Base-by-base conservation (phyloP, 2,329 filamentous ascomycete species). In the Fusarium guadeloupense region DNA sequence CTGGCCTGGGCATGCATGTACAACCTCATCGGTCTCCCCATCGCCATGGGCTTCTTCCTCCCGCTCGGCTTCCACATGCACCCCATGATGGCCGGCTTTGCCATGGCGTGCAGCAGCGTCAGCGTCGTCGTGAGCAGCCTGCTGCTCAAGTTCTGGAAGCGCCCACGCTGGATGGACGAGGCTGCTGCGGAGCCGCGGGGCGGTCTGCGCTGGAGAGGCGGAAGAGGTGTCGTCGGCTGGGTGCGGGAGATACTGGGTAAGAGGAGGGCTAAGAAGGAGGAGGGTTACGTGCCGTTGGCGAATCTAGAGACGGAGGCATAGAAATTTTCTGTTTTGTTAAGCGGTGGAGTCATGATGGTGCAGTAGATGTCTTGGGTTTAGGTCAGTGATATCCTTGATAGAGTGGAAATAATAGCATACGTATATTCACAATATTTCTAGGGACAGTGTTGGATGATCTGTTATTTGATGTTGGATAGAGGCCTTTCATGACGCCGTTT, bases 11-110 rank as follows among this genome's bases (percentile, higher is more conserved):
- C 93, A 1, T 98, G 93, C 74, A 79, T 92, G 62, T 99, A 99
- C 83, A 99, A 99, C 75, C 62, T 92, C 42, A 79, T 98, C 58
- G 95, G 95, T 2, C 82, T 99, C 13, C 95, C 95, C 3, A 96
- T 99, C 69, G 95, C 95, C 34, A 98, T 98, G 95, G 95, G 95
- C 20, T 79, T 98, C 69, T 96, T 98, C 80, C 81, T 99, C 5
- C 94, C 95, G 1, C 87, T 97, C 65, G 95, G 94, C 26, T 85
- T 91, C 58, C 89, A 93, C 69, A 81, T 98, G 64, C 95, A 96
- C 67, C 93, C 95, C 20, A 94, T 98, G 89, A 93, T 93, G 43
- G 95, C 95, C 2, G 93, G 93, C 17, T 92, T 91, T 4, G 95
- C 95, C 43, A 98, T 99, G 93, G 94, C 93, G 2, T 87, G 85